phyloP scores from a whole-genome alignment of 257 asterid genomes.

The Capsicum baccatum region DNA sequence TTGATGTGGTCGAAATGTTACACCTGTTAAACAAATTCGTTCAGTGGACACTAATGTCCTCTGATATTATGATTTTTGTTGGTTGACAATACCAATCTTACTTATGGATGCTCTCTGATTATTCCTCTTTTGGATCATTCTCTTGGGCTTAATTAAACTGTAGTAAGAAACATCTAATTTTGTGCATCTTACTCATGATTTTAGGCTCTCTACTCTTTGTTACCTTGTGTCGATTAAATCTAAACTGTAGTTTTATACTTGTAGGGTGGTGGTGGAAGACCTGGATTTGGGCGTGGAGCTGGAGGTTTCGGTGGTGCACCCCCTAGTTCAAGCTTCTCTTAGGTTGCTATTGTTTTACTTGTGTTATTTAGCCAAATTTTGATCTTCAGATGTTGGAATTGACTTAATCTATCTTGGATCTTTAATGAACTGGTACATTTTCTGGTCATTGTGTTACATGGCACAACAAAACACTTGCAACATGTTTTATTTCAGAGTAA shows the following conservation, averaged over 20 bases:
- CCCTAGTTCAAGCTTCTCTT: constrained; percentile 51
- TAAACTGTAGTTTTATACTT: neutral
- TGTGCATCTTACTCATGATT: neutral
- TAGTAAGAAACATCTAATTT: neutral
- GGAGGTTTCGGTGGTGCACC: constrained; percentile 49
- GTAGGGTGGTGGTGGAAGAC: constrained; percentile 47
- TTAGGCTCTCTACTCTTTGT: neutral
- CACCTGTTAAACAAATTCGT: neutral
- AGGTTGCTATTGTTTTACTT: constrained; percentile 12
- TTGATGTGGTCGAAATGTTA: neutral
- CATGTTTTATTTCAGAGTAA: neutral
- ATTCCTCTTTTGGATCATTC: neutral
- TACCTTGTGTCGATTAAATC: neutral
- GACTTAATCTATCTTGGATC: neutral
- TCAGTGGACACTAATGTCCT: neutral
- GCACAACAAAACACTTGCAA: neutral
- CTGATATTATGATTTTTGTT: neutral
- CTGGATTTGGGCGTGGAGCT: constrained; percentile 50
- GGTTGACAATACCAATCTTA: neutral
- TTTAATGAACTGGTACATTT: neutral
- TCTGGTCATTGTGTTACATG: neutral
- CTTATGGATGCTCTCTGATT: neutral
- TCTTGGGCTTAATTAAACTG: neutral
- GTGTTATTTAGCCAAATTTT: neutral
- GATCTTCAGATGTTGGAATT: neutral